These are phyloP conservation scores for Pichia nakasei DNA, from an alignment of 805 yeast genomes.

Conservation along the genomic window DNA sequence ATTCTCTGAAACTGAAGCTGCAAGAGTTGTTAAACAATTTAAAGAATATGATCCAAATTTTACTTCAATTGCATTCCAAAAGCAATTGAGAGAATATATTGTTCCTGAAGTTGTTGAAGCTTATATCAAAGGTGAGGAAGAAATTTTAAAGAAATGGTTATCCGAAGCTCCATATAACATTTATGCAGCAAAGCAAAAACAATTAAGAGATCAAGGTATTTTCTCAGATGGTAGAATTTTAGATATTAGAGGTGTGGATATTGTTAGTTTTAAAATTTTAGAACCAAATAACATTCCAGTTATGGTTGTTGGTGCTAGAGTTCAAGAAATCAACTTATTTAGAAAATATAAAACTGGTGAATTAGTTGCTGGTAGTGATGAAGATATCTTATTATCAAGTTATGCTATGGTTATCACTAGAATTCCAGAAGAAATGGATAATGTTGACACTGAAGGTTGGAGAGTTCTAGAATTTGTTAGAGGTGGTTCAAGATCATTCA, in stretches of 20 bases:
- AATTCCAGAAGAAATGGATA: conserved; percentile 83
- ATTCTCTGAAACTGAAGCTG: conserved; percentile 94
- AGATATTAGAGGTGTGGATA: conserved; percentile 92
- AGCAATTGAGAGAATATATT: conserved; percentile 81
- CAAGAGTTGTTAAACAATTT: conserved; percentile 81
- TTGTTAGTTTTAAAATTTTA: conserved; percentile 76
- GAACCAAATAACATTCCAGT: conserved; percentile 93
- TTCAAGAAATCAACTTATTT: conserved; percentile 88
- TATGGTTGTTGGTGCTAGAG: conserved; percentile 87
- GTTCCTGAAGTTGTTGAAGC: conserved; percentile 95
- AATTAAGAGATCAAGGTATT: conserved; percentile 81
- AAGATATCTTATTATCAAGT: conserved; percentile 84
- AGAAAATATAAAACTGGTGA: conserved; percentile 88
- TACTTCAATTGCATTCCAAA: conserved; percentile 66
- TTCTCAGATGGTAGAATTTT: conserved; percentile 86
- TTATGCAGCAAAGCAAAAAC: conserved; percentile 88
- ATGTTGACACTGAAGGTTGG: conserved; percentile 95
- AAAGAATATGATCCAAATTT: conserved; percentile 86
- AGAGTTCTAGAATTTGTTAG: conserved; percentile 88
- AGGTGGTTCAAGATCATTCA: conserved; percentile 83
- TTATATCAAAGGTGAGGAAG: conserved; percentile 83
- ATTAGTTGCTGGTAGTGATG: conserved; percentile 92
- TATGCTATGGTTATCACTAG: conserved; percentile 95
- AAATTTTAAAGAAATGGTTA: conserved; percentile 79
- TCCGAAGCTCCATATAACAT: conserved; percentile 96